Evolutionary conservation across 2,329 filamentous ascomycete genomes (phyloP).

Genomic region (Rutstroemia sp.): DNA sequence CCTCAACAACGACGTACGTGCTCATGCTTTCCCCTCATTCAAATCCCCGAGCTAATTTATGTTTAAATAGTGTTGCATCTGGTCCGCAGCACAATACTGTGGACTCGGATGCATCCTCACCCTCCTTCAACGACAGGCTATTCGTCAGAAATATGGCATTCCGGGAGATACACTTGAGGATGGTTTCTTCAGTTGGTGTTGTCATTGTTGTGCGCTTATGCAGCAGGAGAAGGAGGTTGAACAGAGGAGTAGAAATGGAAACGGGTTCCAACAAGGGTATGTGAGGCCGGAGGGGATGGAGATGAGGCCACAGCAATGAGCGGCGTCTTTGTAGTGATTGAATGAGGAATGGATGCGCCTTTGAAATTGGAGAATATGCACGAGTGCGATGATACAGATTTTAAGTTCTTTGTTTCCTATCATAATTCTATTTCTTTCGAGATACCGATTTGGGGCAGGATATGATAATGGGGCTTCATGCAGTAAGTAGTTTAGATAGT

Average conservation of each 20-base stretch:
- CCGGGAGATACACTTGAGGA: conserved; percentile 29
- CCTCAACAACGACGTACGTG: conserved; percentile 18
- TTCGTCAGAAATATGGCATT: conserved; percentile 20
- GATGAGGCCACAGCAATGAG: not conserved
- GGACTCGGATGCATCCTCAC: conserved; percentile 15
- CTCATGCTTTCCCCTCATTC: not conserved
- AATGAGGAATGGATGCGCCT: not conserved
- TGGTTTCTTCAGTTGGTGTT: conserved; percentile 33
- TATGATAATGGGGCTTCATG: too few species aligned
- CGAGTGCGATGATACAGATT: not conserved
- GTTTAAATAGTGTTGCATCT: conserved; percentile 7
- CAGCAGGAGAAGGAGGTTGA: conserved; percentile 26
- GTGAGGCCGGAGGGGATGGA: conserved; percentile 12
- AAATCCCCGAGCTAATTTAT: conserved; percentile 11
- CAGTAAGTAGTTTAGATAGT: too few species aligned
- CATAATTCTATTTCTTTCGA: too few species aligned
- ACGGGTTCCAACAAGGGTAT: conserved; percentile 7
- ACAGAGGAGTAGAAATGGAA: conserved; percentile 1
- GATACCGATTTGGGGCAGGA: too few species aligned
- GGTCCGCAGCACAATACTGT: conserved; percentile 10
- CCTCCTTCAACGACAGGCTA: conserved; percentile 18
- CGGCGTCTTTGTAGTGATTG: too few species aligned
- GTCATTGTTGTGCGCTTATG: conserved; percentile 24
- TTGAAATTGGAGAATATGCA: not conserved
- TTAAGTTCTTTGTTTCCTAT: not conserved